A percentile compares a stretch with the other conserved stretches of the same genome.
Conservation (phyloP, 768 basidiomycete genomes). For the Strobilomyces echinocephalus region DNA sequence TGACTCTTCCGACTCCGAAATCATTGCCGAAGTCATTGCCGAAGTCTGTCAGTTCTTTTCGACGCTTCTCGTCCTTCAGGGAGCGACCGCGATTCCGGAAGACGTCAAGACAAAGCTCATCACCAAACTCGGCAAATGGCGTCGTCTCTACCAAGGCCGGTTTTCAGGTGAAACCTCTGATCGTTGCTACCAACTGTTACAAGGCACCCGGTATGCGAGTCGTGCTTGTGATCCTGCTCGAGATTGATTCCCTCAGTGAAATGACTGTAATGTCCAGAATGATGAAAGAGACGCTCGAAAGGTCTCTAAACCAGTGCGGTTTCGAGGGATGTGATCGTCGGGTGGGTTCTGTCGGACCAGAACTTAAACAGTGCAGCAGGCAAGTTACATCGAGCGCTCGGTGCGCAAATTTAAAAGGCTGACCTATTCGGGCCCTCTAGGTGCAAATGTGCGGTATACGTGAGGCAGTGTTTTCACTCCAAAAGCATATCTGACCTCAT, state of each 20-base stretch:
- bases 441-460: constrained; percentile 41
- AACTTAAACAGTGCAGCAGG: constrained; percentile 37
- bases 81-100: constrained; percentile 27
- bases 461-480: constrained; percentile 22
- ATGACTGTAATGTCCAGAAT: constrained; percentile 26
- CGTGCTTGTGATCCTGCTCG: not conserved
- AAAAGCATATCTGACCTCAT: not conserved
- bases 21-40: constrained; percentile 29
- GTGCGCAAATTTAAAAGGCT: not conserved
- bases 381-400: constrained; percentile 8
- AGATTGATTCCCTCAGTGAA: constrained; percentile 16
- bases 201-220: constrained; percentile 25
- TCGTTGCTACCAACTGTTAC: constrained; percentile 34
- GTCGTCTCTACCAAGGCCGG: constrained; percentile 23
- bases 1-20: constrained; percentile 11
- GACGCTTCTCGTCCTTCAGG: constrained; percentile 38
- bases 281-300: constrained; percentile 30
- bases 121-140: constrained; percentile 32
- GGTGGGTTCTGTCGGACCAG: constrained; percentile 8
- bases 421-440: constrained; percentile 16
- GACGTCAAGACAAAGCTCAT: constrained; percentile 32
- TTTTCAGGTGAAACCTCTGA: constrained; percentile 33
- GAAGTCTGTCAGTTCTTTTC: constrained; percentile 39
- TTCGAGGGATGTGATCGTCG: constrained; percentile 25
- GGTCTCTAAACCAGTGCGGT: constrained; percentile 31